phyloP scores from a whole-genome alignment of 768 basidiomycete species.

The Pilatotrama ljubarskyi region DNA sequence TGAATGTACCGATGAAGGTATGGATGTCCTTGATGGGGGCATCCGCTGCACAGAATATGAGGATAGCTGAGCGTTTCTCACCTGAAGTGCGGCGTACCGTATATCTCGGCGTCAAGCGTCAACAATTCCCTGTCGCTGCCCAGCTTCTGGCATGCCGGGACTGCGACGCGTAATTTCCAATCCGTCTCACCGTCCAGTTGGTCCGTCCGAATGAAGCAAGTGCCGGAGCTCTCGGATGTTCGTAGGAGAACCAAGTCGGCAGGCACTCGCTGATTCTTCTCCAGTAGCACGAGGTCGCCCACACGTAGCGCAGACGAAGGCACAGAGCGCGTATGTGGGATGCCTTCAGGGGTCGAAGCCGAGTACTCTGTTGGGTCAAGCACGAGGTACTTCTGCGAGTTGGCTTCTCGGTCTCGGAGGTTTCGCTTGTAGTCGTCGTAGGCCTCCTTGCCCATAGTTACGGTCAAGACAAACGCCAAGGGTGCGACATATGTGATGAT shows the following conservation, averaged over 20 bases:
- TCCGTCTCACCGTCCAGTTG: conserved; percentile 99
- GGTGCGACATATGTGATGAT: conserved; percentile 96
- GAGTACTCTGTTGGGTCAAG: conserved; percentile 54
- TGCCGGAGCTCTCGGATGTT: conserved; percentile 87
- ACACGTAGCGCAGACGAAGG: conserved; percentile 88
- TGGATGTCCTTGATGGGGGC: conserved; percentile 97
- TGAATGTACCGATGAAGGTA: conserved; percentile 91
- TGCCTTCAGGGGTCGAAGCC: conserved; percentile 28
- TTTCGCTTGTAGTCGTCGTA: conserved; percentile 97
- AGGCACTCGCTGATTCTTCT: conserved; percentile 97
- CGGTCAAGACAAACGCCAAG: conserved; percentile 88
- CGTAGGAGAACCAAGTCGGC: conserved; percentile 89
- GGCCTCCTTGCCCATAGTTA: conserved; percentile 99
- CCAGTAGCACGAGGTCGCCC: conserved; percentile 86
- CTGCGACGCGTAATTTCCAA: conserved; percentile 94
- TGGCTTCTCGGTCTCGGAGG: conserved; percentile 90
- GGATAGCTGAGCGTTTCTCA: conserved; percentile 2
- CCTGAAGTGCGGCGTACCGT: conserved; percentile 52
- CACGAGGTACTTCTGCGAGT: conserved; percentile 87
- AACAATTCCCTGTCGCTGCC: conserved; percentile 55
- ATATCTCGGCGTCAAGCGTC: conserved; percentile 81
- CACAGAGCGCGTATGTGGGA: conserved; percentile 60
- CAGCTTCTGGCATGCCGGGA: conserved; percentile 79
- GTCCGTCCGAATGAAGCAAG: conserved; percentile 97
- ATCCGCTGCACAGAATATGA: conserved; percentile 58